These are phyloP conservation scores for Diaporthe ampelina DNA, from an alignment of 2,329 filamentous ascomycete genomes.

Conservation along the genomic window DNA sequence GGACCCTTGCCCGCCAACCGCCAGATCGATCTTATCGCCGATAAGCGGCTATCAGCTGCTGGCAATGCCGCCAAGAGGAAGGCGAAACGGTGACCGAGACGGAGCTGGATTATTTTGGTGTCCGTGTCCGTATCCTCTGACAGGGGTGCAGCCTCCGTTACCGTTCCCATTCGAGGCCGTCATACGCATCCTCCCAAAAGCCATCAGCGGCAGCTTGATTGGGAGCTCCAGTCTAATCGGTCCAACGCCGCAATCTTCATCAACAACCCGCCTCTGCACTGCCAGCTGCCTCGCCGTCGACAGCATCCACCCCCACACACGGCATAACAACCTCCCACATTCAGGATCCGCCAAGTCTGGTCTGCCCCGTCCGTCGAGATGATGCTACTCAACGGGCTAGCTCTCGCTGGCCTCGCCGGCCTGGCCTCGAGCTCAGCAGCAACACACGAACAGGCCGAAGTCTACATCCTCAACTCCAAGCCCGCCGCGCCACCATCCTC, in stretches of 20 bases:
- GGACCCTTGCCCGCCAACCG: background rate
- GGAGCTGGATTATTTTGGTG: conserved; percentile 15
- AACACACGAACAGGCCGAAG: conserved; percentile 60
- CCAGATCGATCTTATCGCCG: conserved; percentile 11
- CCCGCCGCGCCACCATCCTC: conserved; percentile 48
- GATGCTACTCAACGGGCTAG: conserved; percentile 50
- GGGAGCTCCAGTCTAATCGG: conserved; percentile 29
- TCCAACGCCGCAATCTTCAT: conserved; percentile 29
- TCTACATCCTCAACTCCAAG: conserved; percentile 64
- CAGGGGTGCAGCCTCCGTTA: background rate
- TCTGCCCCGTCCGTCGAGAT: conserved; percentile 42
- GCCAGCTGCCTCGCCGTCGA: conserved; percentile 30
- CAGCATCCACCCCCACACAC: background rate
- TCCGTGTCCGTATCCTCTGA: background rate
- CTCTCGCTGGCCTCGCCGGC: conserved; percentile 50
- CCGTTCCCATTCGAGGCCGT: conserved; percentile 32
- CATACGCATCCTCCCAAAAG: no score
- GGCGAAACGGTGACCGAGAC: conserved; percentile 2
- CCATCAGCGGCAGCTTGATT: conserved; percentile 39
- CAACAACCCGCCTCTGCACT: background rate
- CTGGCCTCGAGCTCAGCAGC: conserved; percentile 52
- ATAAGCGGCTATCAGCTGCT: background rate
- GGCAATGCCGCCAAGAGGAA: background rate
- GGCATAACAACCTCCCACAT: conserved; percentile 5
- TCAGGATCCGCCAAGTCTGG: conserved; percentile 16